Percentiles rank a stretch among this genome's conserved stretches.
These are phyloP conservation scores for Cladosporium sp. DNA, from an alignment of 2,329 filamentous ascomycete species.

Conservation along the genomic window DNA sequence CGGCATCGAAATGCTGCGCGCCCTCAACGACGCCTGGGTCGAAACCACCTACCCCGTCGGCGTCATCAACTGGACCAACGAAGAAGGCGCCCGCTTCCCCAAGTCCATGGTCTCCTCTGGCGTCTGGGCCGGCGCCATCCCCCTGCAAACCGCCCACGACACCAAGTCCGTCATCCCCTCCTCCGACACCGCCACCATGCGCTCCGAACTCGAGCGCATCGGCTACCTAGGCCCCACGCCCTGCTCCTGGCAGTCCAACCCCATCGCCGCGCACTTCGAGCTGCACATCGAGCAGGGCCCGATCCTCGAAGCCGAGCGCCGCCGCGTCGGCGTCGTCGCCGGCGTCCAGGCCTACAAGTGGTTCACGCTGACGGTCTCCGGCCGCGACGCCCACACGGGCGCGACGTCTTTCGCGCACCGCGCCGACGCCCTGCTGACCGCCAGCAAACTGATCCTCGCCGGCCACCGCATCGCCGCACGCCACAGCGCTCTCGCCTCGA, in stretches of 20 bases:
- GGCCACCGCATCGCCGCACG: conserved; percentile 57
- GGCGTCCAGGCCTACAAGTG: conserved; percentile 71
- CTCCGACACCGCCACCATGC: conserved; percentile 56
- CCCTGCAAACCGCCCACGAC: conserved; percentile 55
- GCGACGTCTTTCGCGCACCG: conserved; percentile 63
- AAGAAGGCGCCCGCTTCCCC: conserved; percentile 76
- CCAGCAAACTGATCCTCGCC: conserved; percentile 60
- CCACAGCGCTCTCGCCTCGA: conserved; percentile 58
- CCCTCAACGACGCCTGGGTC: conserved; percentile 59
- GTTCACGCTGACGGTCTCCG: conserved; percentile 61
- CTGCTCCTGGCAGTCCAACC: conserved; percentile 53
- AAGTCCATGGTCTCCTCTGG: conserved; percentile 68
- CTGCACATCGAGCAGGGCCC: conserved; percentile 82
- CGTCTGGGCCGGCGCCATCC: conserved; percentile 63
- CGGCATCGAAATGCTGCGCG: conserved; percentile 36
- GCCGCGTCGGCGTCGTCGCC: conserved; percentile 63
- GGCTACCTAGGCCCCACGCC: conserved; percentile 58
- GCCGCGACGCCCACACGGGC: conserved; percentile 66
- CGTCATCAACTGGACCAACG: conserved; percentile 75
- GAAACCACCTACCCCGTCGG: conserved; percentile 67
- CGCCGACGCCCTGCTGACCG: conserved; percentile 62
- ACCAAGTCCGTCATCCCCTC: conserved; percentile 53
- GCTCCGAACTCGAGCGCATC: conserved; percentile 64
- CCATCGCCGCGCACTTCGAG: conserved; percentile 73
- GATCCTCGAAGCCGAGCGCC: conserved; percentile 57